Evolutionary conservation across 1,284 basidiomycete species (phyloP).

Genomic region (Somion occarium): DNA sequence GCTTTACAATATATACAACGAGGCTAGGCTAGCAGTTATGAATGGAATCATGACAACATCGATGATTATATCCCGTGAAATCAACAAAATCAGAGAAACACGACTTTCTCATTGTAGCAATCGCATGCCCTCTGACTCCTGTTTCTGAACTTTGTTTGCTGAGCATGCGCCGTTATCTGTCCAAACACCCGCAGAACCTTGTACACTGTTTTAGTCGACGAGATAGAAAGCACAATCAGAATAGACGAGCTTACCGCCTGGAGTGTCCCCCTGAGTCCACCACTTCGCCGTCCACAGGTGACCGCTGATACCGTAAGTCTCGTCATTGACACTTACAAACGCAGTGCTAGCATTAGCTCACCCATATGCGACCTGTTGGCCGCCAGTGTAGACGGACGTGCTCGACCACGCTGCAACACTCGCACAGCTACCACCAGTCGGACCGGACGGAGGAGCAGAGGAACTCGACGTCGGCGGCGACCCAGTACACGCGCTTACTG

Average conservation of each 20-base stretch:
- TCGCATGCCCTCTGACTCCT: background rate
- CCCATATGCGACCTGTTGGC: conserved; percentile 44
- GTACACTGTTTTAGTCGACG: background rate
- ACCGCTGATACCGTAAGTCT: conserved; percentile 21
- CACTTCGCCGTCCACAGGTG: conserved; percentile 48
- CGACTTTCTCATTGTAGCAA: conserved; percentile 6
- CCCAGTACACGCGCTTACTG: conserved; percentile 56
- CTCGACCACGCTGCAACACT: conserved; percentile 51
- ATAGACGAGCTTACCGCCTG: conserved; percentile 34
- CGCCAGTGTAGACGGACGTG: conserved; percentile 41
- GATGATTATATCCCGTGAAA: background rate
- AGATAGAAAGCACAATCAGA: background rate
- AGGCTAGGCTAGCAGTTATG: too few species aligned
- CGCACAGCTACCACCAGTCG: conserved; percentile 36
- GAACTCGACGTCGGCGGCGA: conserved; percentile 25
- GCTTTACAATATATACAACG: too few species aligned
- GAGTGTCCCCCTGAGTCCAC: conserved; percentile 57
- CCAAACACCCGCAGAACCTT: conserved; percentile 33
- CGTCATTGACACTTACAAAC: background rate
- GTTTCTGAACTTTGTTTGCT: conserved; percentile 10
- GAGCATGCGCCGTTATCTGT: conserved; percentile 31
- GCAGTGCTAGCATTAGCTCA: conserved; percentile 22
- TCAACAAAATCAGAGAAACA: conserved; percentile 10
- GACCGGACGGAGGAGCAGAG: conserved; percentile 18
- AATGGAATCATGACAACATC: background rate